Evolutionary conservation across 768 basidiomycete species (phyloP).

Genomic region (Mycena albidolilacea): DNA sequence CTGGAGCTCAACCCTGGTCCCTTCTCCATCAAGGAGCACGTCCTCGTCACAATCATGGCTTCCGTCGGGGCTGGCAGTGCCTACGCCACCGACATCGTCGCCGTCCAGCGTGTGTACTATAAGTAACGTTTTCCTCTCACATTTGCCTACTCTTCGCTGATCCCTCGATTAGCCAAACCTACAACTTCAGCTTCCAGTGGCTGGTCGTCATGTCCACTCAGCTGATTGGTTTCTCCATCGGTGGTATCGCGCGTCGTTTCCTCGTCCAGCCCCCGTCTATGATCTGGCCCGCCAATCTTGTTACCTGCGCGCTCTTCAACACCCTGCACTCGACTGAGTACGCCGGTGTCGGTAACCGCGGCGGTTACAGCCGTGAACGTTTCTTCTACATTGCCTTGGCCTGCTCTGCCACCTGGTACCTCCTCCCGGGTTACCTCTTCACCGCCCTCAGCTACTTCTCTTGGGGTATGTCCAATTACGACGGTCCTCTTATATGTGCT

Average conservation of each 20-base stretch:
- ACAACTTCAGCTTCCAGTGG: slow-evolving; percentile 78
- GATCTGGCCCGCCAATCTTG: slow-evolving; percentile 82
- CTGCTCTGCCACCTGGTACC: slow-evolving; percentile 70
- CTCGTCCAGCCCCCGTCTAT: slow-evolving; percentile 75
- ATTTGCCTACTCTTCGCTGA: background rate
- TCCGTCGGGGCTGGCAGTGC: slow-evolving; percentile 72
- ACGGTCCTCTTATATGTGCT: background rate
- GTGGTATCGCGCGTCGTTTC: slow-evolving; percentile 80
- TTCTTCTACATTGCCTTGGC: slow-evolving; percentile 78
- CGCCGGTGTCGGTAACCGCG: slow-evolving; percentile 71
- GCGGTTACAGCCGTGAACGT: slow-evolving; percentile 75
- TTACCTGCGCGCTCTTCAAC: slow-evolving; percentile 82
- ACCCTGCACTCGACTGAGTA: slow-evolving; percentile 81
- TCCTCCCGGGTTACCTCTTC: slow-evolving; percentile 61
- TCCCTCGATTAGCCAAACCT: slow-evolving; percentile 55
- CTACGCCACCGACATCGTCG: slow-evolving; percentile 78
- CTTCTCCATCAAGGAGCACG: slow-evolving; percentile 85
- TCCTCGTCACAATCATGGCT: slow-evolving; percentile 72
- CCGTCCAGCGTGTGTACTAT: slow-evolving; percentile 78
- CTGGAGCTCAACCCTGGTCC: slow-evolving; percentile 80
- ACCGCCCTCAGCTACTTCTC: slow-evolving; percentile 71
- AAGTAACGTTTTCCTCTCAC: slow-evolving; percentile 39
- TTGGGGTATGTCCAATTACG: slow-evolving; percentile 61
- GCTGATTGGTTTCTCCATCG: slow-evolving; percentile 84
- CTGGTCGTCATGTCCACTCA: slow-evolving; percentile 78